Conservation (phyloP, 805 yeast species). For the Metschnikowia corniflorae region DNA sequence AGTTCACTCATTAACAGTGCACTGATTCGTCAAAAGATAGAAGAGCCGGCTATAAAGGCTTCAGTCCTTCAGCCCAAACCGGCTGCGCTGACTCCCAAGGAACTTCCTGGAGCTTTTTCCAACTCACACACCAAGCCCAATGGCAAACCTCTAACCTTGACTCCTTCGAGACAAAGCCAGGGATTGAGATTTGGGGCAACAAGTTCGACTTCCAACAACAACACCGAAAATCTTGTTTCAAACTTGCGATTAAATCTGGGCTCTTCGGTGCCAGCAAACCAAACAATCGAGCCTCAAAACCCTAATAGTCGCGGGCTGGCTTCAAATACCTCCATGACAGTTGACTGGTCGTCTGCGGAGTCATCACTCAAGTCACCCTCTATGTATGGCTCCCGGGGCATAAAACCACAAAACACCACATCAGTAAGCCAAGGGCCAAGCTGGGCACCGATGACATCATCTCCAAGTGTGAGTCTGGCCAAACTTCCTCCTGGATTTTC, state of each 20-base stretch:
- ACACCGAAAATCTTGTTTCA: background rate
- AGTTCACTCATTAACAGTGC: constrained; percentile 31
- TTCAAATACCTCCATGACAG: background rate
- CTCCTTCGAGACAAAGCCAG: constrained; percentile 3
- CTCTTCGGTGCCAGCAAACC: too few relatives aligned
- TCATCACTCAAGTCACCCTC: constrained; percentile 1
- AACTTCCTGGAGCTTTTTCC: too few relatives aligned
- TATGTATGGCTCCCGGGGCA: too few relatives aligned
- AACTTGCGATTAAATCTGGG: constrained; percentile 5
- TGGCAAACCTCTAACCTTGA: constrained; percentile 9
- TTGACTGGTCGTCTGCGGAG: constrained; percentile 10
- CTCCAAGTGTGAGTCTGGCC: constrained; percentile 3
- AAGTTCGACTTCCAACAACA: constrained; percentile 3
- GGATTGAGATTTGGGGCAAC: constrained; percentile 11
- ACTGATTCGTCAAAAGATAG: constrained; percentile 21
- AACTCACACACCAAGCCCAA: constrained; percentile 1
- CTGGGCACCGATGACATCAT: constrained; percentile 8
- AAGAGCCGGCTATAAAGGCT: constrained; percentile 22
- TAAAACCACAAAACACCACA: background rate
- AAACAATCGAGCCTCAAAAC: too few relatives aligned
- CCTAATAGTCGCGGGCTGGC: background rate
- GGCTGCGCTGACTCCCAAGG: background rate
- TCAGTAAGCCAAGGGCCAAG: background rate
- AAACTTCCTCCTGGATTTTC: constrained; percentile 35
- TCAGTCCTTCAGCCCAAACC: constrained; percentile 17